Evolutionary conservation across 2,329 filamentous ascomycete species (phyloP), one percentile per base, ranked within the genome.

Genomic region (Penicillium sp.): DNA sequence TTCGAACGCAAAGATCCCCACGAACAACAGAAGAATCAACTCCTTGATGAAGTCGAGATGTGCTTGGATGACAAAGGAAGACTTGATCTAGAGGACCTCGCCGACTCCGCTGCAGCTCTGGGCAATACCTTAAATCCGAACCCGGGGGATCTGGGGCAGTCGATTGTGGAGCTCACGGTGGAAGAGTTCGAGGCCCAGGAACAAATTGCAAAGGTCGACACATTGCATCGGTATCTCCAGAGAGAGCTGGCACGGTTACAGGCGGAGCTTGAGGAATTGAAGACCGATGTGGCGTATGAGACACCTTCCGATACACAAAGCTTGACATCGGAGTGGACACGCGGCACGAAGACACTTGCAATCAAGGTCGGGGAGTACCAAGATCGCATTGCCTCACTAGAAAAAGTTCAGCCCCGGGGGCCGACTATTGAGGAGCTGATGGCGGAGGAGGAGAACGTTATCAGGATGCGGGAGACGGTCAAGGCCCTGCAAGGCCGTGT

Each of bases 281-380:
- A 64, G 36, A 68, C 68, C 13, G 61, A 77, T 44, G 59, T 67
- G 27, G 67, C 68, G 52, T 88, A 84, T 66, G 80, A 83, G 17
- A 82, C 84, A 0, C 75, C 85, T 0, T 68, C 83, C 0, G 79
- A 86, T 60, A 76, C 93, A 4, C 83, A 85, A 12, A 85, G 86
- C 63, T 83, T 88, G 63, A 93, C 91, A n/a, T 80, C 87, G 4
- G 88, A 94, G 50, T 84, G 89, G 75, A 86, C 87, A 62, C 86
- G 89, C 54, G 86, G 82, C 55, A 84, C 88, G 49, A 91, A 91
- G 70, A 76, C 83, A n/a, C 78, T 90, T 38, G 77, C 81, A 15
- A 77, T 85, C 2, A 88, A 88, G 65, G 78, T 93, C 1, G 84
- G 84, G 17, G 90, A 94, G 68, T 84, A 90, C 58, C 77, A 78